phyloP scores from a whole-genome alignment of 192 early-diverging fungal genomes.

The Phycomyces nitens region DNA sequence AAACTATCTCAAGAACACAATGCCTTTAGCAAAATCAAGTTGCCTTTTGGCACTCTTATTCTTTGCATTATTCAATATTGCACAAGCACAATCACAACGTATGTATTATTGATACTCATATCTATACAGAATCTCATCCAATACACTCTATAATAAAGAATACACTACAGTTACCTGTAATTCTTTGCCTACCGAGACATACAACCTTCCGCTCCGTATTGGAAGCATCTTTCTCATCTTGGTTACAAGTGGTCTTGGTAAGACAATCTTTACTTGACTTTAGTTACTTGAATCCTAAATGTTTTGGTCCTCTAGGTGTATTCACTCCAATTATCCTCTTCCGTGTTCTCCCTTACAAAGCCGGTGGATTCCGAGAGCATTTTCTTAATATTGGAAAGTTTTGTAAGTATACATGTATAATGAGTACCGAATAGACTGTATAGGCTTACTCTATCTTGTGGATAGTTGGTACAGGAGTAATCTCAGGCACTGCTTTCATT shows the following conservation, averaged over 20 bases:
- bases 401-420: slow-evolving; percentile 10
- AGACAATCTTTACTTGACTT: too few relatives aligned
- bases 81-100: too few relatives aligned
- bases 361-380: slow-evolving; percentile 15
- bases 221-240: slow-evolving; percentile 33
- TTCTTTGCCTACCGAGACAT: slow-evolving; percentile 14
- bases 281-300: too few relatives aligned
- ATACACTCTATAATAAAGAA: too few relatives aligned
- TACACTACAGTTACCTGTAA: not conserved
- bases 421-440: too few relatives aligned
- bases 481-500: slow-evolving; percentile 69
- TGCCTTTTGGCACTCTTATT: too few relatives aligned
- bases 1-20: too few relatives aligned
- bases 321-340: slow-evolving; percentile 24
- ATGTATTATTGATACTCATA: too few relatives aligned
- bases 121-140: too few relatives aligned
- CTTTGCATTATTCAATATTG: too few relatives aligned
- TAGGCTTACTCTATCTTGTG: not conserved
- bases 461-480: slow-evolving; percentile 54
- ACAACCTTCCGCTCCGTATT: slow-evolving; percentile 26
- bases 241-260: slow-evolving; percentile 6
- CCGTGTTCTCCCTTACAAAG: slow-evolving; percentile 10
- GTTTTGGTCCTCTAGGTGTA: slow-evolving; percentile 11
- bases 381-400: slow-evolving; percentile 22
- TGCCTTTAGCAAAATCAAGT: too few relatives aligned